These are phyloP conservation scores for Phytophthora ramorum DNA, from an alignment of 352 stramenopile genomes.

Conservation along the genomic window DNA sequence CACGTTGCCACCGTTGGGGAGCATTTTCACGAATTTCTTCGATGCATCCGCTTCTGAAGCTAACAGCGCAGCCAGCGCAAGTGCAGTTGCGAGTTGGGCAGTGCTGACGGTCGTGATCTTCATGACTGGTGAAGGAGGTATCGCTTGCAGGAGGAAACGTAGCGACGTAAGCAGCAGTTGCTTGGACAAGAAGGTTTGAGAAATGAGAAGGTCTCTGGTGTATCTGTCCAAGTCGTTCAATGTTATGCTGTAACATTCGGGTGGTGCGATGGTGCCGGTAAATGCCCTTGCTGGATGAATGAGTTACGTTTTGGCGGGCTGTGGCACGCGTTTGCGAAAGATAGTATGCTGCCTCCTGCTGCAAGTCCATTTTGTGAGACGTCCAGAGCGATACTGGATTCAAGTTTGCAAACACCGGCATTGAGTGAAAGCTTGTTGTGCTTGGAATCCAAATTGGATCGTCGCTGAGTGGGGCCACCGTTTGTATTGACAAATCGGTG, in stretches of 20 bases:
- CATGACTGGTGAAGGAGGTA: constrained; percentile 11
- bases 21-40: constrained; percentile 21
- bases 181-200: constrained; percentile 12
- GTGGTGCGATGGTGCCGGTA: constrained; percentile 1
- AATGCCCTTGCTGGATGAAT: too few relatives aligned
- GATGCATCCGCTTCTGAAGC: constrained; percentile 2
- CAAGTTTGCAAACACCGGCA: constrained; percentile 6
- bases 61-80: constrained; percentile 9
- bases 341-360: neutral
- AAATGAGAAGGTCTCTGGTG: constrained; percentile 7
- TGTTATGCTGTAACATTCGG: neutral
- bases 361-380: too few relatives aligned
- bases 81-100: constrained; percentile 2
- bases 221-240: neutral
- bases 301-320: neutral
- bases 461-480: neutral
- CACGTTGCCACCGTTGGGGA: constrained; percentile 18
- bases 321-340: neutral
- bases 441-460: neutral
- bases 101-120: constrained; percentile 11
- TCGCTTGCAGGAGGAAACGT: constrained; percentile 3
- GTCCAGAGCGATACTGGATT: constrained; percentile 9
- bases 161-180: constrained; percentile 9
- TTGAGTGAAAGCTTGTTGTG: neutral
- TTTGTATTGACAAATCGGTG: neutral